Base-by-base conservation (phyloP, 148 eudicot species). In the Rhododendron griersonianum region DNA sequence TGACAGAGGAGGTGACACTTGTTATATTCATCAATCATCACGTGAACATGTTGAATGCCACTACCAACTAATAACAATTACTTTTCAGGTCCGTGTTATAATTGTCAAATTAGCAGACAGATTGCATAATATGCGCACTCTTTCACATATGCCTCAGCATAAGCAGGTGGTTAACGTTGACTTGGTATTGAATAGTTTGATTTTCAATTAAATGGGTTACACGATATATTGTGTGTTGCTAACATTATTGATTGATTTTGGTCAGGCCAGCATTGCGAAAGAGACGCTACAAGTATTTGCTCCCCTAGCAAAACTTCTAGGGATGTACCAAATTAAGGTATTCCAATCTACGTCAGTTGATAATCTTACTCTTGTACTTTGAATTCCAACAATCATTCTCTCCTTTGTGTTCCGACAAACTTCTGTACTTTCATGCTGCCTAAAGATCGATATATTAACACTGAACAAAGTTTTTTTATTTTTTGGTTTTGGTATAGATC, bases 261-360 rank as follows among this genome's bases (percentile, higher is more conserved):
- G 92, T 67, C 94, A 97, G 99, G 89, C 95, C 81, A 95, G 98
- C 90, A 97, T 97, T 83, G 99, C 99, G 55, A 86, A 86, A 90
- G 99, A 97, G 94, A 97, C 99, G 2, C 89, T 95, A 84, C 96
- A 97, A 89, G 99, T 97, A 89, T 97, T 97, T 93, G 99, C 99
- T 80, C 99, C 99, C 88, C 89, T 97, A 74, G 99, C 99, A 82
- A 97, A 97, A 89, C 89, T 94, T 84, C 92, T 97, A 41, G 99
- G 99, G 55, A 97, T 97, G 96, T 95, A 97, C 92, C 94, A 93
- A 93, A 97, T 97, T 81, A 97, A 97, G 98, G 99, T 97, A 88
- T 80, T 19, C 79, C 30, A 48, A 55, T 81, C 74, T 63, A 41
- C 77, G 86, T 80, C 37, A 84, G 25, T 23, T 51, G 79, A 61